These are phyloP conservation scores for Yamadazyma philogaea DNA, from an alignment of 805 yeast genomes.

Conservation along the genomic window DNA sequence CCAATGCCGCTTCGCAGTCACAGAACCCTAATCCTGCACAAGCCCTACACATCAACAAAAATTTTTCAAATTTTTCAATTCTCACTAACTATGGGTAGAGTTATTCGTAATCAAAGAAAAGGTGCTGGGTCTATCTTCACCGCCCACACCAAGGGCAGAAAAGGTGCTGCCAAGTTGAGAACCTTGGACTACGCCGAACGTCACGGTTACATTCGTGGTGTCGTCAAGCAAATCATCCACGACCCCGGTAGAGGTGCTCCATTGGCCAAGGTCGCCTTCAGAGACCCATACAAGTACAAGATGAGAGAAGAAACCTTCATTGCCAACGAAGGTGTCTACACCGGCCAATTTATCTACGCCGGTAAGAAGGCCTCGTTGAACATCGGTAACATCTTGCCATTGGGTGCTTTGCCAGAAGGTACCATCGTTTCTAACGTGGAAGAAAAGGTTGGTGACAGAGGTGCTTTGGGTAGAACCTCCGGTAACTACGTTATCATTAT, in stretches of 20 bases:
- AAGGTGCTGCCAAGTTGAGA: slow-evolving; percentile 99
- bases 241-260: slow-evolving; percentile 99
- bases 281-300: slow-evolving; percentile 99
- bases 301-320: slow-evolving; percentile 97
- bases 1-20: not conserved
- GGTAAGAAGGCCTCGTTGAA: slow-evolving; percentile 98
- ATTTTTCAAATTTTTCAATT: slow-evolving; percentile 4
- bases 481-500: slow-evolving; percentile 99
- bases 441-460: slow-evolving; percentile 99
- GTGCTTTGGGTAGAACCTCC: slow-evolving; percentile 99
- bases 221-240: slow-evolving; percentile 97
- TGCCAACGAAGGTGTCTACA: slow-evolving; percentile 99
- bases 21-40: slow-evolving; percentile 1
- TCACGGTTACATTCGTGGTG: slow-evolving; percentile 99
- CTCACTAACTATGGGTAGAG: slow-evolving; percentile 69
- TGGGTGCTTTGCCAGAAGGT: slow-evolving; percentile 98
- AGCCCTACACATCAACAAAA: slow-evolving; percentile 1
- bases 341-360: slow-evolving; percentile 98
- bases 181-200: slow-evolving; percentile 98
- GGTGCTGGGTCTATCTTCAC: slow-evolving; percentile 99
- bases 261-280: slow-evolving; percentile 97
- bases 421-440: slow-evolving; percentile 97
- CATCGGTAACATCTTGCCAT: slow-evolving; percentile 96
- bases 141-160: slow-evolving; percentile 99
- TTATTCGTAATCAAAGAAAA: slow-evolving; percentile 99